Conservation (phyloP, 441 rosid species). For the Pelargonium fulgidum region DNA sequence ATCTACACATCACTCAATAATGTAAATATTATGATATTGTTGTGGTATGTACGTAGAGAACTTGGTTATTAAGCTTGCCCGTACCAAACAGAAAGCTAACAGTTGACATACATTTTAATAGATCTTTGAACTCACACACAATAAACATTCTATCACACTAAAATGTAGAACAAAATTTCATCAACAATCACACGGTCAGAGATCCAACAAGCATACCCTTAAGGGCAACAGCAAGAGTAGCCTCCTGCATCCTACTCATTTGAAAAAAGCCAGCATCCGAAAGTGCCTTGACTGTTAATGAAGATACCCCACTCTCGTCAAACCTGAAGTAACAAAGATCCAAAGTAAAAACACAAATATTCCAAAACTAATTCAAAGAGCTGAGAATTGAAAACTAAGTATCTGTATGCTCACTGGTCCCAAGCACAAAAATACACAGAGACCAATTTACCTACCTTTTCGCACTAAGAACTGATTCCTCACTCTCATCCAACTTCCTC, state of each 20-base stretch:
- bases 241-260: conserved; percentile 88
- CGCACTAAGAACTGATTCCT: conserved; percentile 49
- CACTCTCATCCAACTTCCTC: conserved; percentile 37
- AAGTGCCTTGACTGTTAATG: conserved; percentile 67
- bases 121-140: neutral
- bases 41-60: too few relatives aligned
- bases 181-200: neutral
- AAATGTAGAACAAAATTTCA: neutral
- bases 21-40: too few relatives aligned
- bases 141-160: neutral
- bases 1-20: too few relatives aligned
- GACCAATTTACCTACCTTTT: conserved; percentile 39
- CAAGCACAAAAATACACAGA: neutral
- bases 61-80: too few relatives aligned
- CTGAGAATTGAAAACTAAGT: neutral
- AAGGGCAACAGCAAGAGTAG: conserved; percentile 63
- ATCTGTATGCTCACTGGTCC: neutral
- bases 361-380: neutral
- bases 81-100: too few relatives aligned
- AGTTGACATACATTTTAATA: too few relatives aligned
- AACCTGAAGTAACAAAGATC: conserved; percentile 42
- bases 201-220: conserved; percentile 43
- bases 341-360: conserved; percentile 9
- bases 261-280: conserved; percentile 65
- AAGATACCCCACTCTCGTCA: conserved; percentile 71